Conservation (phyloP, 345 rosid species). For the Rhizophora apiculata region DNA sequence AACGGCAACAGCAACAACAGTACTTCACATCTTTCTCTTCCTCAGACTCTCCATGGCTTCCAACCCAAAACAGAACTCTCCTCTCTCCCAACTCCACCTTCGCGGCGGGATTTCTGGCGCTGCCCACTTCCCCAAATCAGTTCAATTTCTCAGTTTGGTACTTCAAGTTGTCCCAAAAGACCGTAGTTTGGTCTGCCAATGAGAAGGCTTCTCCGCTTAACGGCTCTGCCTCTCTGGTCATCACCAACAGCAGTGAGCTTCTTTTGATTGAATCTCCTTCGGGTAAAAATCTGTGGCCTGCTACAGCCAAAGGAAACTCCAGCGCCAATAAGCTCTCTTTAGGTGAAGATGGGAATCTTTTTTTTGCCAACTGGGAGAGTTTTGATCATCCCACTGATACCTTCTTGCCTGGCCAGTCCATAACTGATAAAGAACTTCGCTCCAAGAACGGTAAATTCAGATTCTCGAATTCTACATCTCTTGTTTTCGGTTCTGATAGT, state of each 20-base stretch:
- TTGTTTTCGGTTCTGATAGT: constrained; percentile 27
- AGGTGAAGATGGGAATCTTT: constrained; percentile 38
- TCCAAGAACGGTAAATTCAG: constrained; percentile 44
- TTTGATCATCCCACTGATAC: constrained; percentile 43
- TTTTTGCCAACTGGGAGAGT: constrained; percentile 40
- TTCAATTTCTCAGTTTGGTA: constrained; percentile 55
- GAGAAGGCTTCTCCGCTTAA: not conserved
- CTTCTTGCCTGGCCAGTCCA: constrained; percentile 41
- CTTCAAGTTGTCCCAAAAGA: constrained; percentile 18
- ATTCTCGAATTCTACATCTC: constrained; percentile 19
- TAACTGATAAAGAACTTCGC: constrained; percentile 14
- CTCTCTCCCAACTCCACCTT: constrained; percentile 45
- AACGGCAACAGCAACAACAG: constrained; percentile 20
- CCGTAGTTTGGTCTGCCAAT: constrained; percentile 48
- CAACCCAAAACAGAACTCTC: constrained; percentile 36
- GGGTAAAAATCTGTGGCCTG: constrained; percentile 27
- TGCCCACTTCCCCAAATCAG: constrained; percentile 16
- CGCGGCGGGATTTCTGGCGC: constrained; percentile 48
- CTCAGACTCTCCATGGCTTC: constrained; percentile 44
- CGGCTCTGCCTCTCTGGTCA: constrained; percentile 20
- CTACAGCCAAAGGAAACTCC: not conserved
- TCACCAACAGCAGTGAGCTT: constrained; percentile 31
- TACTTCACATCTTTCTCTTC: constrained; percentile 33
- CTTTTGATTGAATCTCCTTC: constrained; percentile 27
- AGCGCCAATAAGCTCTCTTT: constrained; percentile 34